Percentiles rank a stretch among this genome's conserved stretches.
These are phyloP conservation scores for Aspergillus incahuasiensis DNA, from an alignment of 495 filamentous ascomycete genomes.

Conservation along the genomic window DNA sequence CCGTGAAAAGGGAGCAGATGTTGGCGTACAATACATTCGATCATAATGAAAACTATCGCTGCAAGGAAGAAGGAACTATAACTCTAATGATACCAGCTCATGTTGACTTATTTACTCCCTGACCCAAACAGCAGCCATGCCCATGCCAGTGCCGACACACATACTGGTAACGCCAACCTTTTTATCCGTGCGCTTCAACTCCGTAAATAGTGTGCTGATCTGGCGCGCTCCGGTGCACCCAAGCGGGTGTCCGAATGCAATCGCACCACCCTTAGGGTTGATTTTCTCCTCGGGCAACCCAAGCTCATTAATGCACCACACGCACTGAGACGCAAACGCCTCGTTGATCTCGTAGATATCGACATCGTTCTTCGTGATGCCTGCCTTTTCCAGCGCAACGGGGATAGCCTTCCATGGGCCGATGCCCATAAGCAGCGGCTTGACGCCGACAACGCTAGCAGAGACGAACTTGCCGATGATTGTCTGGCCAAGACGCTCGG, in stretches of 20 bases:
- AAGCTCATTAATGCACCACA: conserved; percentile 90
- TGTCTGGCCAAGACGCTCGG: conserved; percentile 78
- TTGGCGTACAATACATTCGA: conserved; percentile 9
- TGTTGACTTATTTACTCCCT: conserved; percentile 70
- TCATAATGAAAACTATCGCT: conserved; percentile 28
- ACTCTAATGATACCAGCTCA: conserved; percentile 20
- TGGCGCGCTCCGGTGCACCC: conserved; percentile 93
- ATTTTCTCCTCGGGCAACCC: conserved; percentile 72
- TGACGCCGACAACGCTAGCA: conserved; percentile 80
- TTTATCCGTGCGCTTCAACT: conserved; percentile 74
- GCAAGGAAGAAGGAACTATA: conserved; percentile 20
- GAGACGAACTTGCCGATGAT: conserved; percentile 89
- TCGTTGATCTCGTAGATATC: conserved; percentile 99
- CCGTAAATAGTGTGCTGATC: conserved; percentile 84
- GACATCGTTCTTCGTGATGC: conserved; percentile 83
- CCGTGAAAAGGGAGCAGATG: neutral
- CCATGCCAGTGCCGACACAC: conserved; percentile 97
- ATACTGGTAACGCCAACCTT: conserved; percentile 91
- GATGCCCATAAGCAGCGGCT: conserved; percentile 91
- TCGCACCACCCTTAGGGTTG: conserved; percentile 96
- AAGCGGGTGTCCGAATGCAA: conserved; percentile 96
- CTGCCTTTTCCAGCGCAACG: conserved; percentile 79
- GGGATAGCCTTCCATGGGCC: conserved; percentile 97
- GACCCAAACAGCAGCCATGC: conserved; percentile 94
- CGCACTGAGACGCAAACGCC: conserved; percentile 91